phyloP scores from a whole-genome alignment of 257 asterid species.

The Scutellaria minor region DNA sequence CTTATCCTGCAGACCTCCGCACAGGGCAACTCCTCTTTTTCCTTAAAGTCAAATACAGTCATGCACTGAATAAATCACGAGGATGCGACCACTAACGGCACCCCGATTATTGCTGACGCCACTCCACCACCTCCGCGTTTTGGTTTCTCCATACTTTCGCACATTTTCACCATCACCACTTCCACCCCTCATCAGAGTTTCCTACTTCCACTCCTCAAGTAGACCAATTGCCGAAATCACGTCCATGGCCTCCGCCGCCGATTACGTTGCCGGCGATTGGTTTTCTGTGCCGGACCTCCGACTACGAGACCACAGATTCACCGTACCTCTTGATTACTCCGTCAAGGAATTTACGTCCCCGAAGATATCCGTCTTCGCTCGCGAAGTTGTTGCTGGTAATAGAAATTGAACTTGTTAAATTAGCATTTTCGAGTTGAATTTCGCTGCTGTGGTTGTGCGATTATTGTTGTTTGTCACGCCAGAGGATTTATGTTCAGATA shows the following conservation, averaged over 20 bases:
- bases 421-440: constrained; percentile 6
- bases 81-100: constrained; percentile 46
- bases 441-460: constrained; percentile 7
- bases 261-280: constrained; percentile 64
- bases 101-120: constrained; percentile 46
- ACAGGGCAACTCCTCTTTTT: background rate
- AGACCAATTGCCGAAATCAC: constrained; percentile 38
- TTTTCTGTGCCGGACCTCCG: constrained; percentile 91
- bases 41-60: constrained; percentile 23
- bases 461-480: background rate
- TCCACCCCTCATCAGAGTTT: constrained; percentile 26
- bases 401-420: constrained; percentile 1
- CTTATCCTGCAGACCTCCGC: constrained; percentile 18
- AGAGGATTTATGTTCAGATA: constrained; percentile 2
- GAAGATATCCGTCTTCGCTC: constrained; percentile 73
- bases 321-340: constrained; percentile 83
- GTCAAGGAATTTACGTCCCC: constrained; percentile 39
- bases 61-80: constrained; percentile 10
- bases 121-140: constrained; percentile 43
- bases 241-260: constrained; percentile 48
- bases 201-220: constrained; percentile 38
- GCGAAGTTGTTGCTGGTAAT: constrained; percentile 87
- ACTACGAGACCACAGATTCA: constrained; percentile 81
- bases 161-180: constrained; percentile 26
- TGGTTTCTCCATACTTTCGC: constrained; percentile 28